Percentiles rank a stretch among this genome's conserved stretches.
Evolutionary conservation across 257 asterid genomes (phyloP).

Genomic region (Solanum piurae): DNA sequence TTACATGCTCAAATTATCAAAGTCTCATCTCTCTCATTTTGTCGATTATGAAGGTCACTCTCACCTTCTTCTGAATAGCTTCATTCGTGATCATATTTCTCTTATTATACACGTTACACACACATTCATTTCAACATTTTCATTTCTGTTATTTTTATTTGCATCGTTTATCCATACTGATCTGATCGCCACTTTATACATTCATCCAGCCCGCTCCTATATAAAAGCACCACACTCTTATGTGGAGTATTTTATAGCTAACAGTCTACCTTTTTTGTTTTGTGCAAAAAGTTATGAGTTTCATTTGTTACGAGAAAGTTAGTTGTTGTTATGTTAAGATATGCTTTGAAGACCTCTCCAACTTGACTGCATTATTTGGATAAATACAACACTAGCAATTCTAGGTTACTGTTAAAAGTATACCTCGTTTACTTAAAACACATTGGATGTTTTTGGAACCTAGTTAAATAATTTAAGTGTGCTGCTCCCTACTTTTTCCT

Average conservation of each 20-base stretch:
- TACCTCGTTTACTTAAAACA: neutral
- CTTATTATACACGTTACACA: neutral
- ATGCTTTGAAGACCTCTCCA: neutral
- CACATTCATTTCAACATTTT: neutral
- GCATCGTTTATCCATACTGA: neutral
- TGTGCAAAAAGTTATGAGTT: neutral
- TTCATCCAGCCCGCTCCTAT: neutral
- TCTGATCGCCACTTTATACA: neutral
- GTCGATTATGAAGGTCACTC: neutral
- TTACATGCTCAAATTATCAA: no score
- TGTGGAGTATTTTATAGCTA: neutral
- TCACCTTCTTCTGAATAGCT: neutral
- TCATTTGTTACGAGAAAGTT: neutral
- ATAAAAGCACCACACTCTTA: neutral
- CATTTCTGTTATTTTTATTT: no score
- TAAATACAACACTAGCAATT: neutral
- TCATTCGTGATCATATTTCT: no score
- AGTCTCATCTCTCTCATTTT: neutral
- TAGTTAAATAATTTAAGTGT: neutral
- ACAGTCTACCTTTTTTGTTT: neutral
- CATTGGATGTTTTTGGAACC: neutral
- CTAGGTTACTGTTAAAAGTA: neutral
- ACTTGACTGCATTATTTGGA: conserved; percentile 1
- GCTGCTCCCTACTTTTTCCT: neutral
- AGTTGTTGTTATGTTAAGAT: neutral